A percentile compares a stretch with the other conserved stretches of the same genome.
phyloP scores from a whole-genome alignment of 352 stramenopile species.

The Blastocystis sp. region DNA sequence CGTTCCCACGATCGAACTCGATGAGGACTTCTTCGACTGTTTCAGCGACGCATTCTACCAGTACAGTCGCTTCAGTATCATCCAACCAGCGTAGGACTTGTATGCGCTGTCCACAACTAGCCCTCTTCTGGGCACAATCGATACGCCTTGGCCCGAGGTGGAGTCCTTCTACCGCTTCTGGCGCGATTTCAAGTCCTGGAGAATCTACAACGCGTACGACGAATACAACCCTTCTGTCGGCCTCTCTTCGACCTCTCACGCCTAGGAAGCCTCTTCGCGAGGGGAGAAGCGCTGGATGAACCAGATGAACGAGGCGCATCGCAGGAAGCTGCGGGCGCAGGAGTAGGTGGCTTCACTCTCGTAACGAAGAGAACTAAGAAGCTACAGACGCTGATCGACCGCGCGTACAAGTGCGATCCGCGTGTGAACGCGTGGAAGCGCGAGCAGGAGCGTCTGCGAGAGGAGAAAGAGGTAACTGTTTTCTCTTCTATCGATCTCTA shows the following conservation, averaged over 20 bases:
- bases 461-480: conserved; percentile 52
- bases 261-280: conserved; percentile 66
- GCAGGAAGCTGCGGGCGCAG: conserved; percentile 71
- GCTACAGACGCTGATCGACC: conserved; percentile 70
- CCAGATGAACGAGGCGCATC: conserved; percentile 69
- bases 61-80: conserved; percentile 24
- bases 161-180: conserved; percentile 74
- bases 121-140: conserved; percentile 65
- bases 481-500: conserved; percentile 61
- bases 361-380: conserved; percentile 59
- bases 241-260: conserved; percentile 62
- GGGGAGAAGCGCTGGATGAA: conserved; percentile 74
- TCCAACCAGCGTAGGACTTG: conserved; percentile 25
- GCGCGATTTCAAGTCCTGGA: conserved; percentile 70
- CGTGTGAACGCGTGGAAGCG: conserved; percentile 62
- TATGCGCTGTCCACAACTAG: conserved; percentile 61
- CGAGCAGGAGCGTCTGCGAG: conserved; percentile 57
- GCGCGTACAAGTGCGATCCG: conserved; percentile 68
- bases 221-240: conserved; percentile 62
- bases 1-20: conserved; percentile 56
- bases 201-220: conserved; percentile 66
- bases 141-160: conserved; percentile 66
- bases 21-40: conserved; percentile 67
- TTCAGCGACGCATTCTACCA: background rate
- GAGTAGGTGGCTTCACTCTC: conserved; percentile 62